Conservation (phyloP, 225 moss, liverwort and hornwort species). For the Lunularia cruciata region DNA sequence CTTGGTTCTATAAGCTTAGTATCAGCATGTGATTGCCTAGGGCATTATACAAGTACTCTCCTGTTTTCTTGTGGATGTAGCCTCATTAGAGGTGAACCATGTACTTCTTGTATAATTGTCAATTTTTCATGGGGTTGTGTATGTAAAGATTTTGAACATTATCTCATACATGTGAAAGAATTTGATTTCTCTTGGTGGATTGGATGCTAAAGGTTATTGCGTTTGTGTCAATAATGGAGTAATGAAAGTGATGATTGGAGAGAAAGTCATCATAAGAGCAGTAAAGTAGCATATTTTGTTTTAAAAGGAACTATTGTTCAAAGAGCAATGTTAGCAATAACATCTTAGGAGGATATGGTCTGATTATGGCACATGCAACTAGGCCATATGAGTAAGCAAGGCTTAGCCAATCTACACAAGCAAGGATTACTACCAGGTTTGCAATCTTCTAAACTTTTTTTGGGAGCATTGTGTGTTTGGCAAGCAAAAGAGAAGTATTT, state of each 20-base stretch:
- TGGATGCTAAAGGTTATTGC: not conserved
- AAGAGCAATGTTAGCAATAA: not conserved
- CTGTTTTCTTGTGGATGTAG: too few relatives aligned
- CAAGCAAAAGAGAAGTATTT: not conserved
- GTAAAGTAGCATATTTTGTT: not conserved
- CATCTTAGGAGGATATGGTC: not conserved
- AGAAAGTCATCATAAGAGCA: not conserved
- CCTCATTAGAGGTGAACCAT: too few relatives aligned
- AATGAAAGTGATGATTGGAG: too few relatives aligned
- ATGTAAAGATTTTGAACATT: too few relatives aligned
- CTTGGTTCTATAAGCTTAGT: too few relatives aligned
- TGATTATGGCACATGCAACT: conserved; percentile 9
- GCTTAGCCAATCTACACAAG: not conserved
- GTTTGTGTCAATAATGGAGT: too few relatives aligned
- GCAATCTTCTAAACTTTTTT: not conserved
- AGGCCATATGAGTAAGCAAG: conserved; percentile 6
- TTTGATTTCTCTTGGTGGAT: too few relatives aligned
- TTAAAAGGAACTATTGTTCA: not conserved
- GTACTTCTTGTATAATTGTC: too few relatives aligned
- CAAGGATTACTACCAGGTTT: not conserved
- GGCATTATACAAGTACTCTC: too few relatives aligned
- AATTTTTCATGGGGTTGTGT: too few relatives aligned
- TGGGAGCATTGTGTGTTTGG: conserved; percentile 12
- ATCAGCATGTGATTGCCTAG: too few relatives aligned
- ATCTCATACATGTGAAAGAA: too few relatives aligned